phyloP scores from a whole-genome alignment of 1,284 basidiomycete species.

The Apiotrichum akiyoshidainum region DNA sequence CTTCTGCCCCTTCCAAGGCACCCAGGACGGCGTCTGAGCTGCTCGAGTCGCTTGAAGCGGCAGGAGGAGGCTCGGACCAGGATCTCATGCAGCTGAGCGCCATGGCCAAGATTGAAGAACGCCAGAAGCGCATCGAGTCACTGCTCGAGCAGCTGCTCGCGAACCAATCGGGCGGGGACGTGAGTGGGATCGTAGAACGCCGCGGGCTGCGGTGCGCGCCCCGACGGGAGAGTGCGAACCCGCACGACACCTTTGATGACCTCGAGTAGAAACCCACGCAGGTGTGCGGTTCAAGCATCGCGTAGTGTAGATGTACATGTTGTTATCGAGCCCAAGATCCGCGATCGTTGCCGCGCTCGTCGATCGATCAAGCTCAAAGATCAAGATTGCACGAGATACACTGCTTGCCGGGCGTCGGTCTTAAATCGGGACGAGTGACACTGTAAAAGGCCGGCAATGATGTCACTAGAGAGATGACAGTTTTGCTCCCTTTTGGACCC shows the following conservation, averaged over 20 bases:
- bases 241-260: conserved; percentile 13
- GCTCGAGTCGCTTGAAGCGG: conserved; percentile 16
- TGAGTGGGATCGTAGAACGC: background rate
- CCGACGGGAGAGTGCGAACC: conserved; percentile 6
- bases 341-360: no score
- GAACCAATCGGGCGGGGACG: background rate
- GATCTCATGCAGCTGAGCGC: conserved; percentile 27
- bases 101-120: conserved; percentile 41
- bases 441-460: no score
- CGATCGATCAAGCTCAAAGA: no score
- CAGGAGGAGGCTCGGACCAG: conserved; percentile 1
- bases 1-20: background rate
- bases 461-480: no score
- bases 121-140: conserved; percentile 45
- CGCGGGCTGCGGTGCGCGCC: background rate
- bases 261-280: background rate
- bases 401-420: no score
- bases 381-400: no score
- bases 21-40: conserved; percentile 20
- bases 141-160: conserved; percentile 28
- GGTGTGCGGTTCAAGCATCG: background rate
- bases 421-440: no score
- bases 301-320: background rate
- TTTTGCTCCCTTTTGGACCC: no score
- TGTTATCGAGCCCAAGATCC: no score